phyloP scores from a whole-genome alignment of 371 early-diverging fungal genomes.

The Ordospora pajunii region DNA sequence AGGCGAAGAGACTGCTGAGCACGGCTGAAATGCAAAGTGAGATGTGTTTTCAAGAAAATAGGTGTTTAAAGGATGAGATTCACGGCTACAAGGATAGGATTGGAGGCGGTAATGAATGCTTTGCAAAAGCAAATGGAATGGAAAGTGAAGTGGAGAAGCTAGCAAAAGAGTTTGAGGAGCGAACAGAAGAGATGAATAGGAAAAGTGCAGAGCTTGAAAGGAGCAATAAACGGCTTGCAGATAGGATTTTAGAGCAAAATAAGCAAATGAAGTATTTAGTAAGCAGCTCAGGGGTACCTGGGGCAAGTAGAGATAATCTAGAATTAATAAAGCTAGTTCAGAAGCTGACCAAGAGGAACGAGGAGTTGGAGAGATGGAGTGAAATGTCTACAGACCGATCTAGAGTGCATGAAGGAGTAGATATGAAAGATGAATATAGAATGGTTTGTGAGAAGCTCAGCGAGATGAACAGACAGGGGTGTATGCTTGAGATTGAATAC shows the following conservation, averaged over 20 bases:
- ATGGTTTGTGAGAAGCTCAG: background rate
- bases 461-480: background rate
- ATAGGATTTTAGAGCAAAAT: background rate
- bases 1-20: background rate
- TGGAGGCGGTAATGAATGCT: background rate
- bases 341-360: slow-evolving; percentile 6
- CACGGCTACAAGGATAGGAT: background rate
- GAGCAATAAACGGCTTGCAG: background rate
- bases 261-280: slow-evolving; percentile 3
- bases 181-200: background rate
- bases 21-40: background rate
- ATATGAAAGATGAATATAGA: background rate
- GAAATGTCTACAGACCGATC: background rate
- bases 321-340: background rate
- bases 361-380: background rate
- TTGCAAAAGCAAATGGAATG: background rate
- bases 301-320: background rate
- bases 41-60: background rate
- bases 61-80: background rate
- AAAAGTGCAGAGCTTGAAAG: background rate
- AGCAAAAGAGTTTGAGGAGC: background rate
- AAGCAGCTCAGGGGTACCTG: background rate
- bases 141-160: background rate
- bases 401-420: background rate
- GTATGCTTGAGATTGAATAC: background rate